phyloP scores from a whole-genome alignment of 129 eudicot genomes.

The Cynara cardunculus region DNA sequence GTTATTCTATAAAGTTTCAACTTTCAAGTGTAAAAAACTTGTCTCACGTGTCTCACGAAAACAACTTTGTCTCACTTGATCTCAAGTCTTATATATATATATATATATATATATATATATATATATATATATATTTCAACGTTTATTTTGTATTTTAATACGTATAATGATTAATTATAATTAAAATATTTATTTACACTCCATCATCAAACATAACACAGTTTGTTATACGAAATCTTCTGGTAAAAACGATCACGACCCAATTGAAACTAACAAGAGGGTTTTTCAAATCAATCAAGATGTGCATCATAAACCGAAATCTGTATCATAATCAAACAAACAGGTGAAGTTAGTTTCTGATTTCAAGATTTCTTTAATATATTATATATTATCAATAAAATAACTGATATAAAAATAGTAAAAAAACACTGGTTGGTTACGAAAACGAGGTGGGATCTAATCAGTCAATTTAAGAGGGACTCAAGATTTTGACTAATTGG shows the following conservation, averaged over 20 bases:
- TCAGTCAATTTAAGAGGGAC: constrained; percentile 32
- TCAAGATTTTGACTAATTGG: constrained; percentile 32
- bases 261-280: not conserved
- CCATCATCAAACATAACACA: too few species aligned
- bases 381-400: not conserved
- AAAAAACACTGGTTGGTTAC: constrained; percentile 9
- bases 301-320: not conserved
- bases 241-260: not conserved
- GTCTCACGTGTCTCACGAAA: too few species aligned
- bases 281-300: not conserved
- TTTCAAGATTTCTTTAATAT: not conserved
- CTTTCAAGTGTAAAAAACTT: too few species aligned
- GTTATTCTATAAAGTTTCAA: too few species aligned
- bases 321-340: not conserved
- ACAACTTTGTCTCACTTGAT: too few species aligned
- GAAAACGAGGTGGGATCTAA: constrained; percentile 11
- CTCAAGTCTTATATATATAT: too few species aligned
- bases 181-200: not conserved
- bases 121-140: not conserved
- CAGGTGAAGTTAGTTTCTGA: not conserved
- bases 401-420: not conserved
- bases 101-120: too few species aligned
- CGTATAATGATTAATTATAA: not conserved
- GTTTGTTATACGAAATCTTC: not conserved
- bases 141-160: not conserved